Percentiles rank a stretch among this genome's conserved stretches.
Evolutionary conservation across 2,329 filamentous ascomycete species (phyloP).

Genomic region (Tothia fuscella): DNA sequence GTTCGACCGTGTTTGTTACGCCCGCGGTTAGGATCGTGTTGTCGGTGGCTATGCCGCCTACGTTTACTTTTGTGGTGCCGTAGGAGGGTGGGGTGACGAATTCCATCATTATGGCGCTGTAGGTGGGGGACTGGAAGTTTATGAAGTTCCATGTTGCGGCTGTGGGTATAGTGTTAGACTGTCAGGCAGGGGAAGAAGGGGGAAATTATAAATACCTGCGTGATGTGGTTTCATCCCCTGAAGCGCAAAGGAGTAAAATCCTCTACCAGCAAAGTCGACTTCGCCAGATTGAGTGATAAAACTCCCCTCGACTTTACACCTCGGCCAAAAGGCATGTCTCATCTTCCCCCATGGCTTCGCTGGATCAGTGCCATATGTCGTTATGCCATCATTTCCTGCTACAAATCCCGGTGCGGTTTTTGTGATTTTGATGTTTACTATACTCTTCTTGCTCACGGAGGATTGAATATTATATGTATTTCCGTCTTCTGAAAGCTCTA

Average conservation of each 20-base stretch:
- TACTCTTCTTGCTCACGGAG: slow-evolving; percentile 62
- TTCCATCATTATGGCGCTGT: slow-evolving; percentile 90
- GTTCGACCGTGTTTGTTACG: slow-evolving; percentile 49
- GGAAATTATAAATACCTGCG: slow-evolving; percentile 44
- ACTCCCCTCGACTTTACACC: slow-evolving; percentile 67
- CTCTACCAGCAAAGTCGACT: slow-evolving; percentile 69
- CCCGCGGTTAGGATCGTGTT: slow-evolving; percentile 68
- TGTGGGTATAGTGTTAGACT: slow-evolving; percentile 20
- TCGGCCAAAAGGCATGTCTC: slow-evolving; percentile 89
- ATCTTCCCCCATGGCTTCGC: slow-evolving; percentile 82
- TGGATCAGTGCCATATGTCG: slow-evolving; percentile 76
- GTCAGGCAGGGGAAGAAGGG: neutral
- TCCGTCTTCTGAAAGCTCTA: slow-evolving; percentile 79
- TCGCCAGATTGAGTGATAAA: slow-evolving; percentile 74
- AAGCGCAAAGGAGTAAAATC: slow-evolving; percentile 70
- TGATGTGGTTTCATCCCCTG: slow-evolving; percentile 99
- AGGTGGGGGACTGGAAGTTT: slow-evolving; percentile 77
- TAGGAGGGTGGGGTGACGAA: slow-evolving; percentile 91
- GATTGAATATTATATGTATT: slow-evolving; percentile 82
- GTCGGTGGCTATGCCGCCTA: slow-evolving; percentile 73
- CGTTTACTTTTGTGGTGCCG: slow-evolving; percentile 68
- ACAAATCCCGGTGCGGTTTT: slow-evolving; percentile 69
- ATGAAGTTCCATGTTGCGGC: slow-evolving; percentile 86
- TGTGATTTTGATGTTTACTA: slow-evolving; percentile 78
- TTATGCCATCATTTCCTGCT: slow-evolving; percentile 71